phyloP scores from a whole-genome alignment of 2,329 filamentous ascomycete species.

The Magnaporthiopsis rhizophila region DNA sequence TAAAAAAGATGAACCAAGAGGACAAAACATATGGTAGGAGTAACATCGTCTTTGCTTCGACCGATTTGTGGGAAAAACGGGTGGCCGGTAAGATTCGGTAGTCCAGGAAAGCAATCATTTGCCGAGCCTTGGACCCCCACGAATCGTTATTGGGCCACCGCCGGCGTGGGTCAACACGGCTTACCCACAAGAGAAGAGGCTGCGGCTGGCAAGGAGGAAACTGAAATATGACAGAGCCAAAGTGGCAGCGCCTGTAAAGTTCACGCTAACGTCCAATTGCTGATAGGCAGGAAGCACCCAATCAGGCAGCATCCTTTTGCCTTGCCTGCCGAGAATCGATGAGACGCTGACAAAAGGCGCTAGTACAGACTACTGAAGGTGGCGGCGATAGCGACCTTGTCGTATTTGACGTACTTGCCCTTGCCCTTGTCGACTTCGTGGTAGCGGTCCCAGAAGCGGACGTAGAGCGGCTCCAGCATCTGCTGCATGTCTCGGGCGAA shows the following conservation, averaged over 20 bases:
- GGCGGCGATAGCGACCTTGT: conserved; percentile 71
- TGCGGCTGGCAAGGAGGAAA: background rate
- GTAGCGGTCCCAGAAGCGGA: conserved; percentile 93
- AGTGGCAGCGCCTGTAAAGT: background rate
- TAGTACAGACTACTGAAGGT: conserved; percentile 49
- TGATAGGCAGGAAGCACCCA: too few species aligned
- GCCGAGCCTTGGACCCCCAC: background rate
- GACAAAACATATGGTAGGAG: too few species aligned
- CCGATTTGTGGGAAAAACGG: background rate
- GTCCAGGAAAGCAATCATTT: background rate
- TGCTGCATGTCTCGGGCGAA: conserved; percentile 79
- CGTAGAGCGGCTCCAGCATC: conserved; percentile 90
- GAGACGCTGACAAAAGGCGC: background rate
- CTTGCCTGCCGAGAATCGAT: too few species aligned
- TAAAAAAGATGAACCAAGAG: background rate
- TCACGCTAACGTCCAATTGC: too few species aligned
- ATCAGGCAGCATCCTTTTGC: too few species aligned
- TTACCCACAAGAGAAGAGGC: background rate
- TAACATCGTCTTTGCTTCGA: too few species aligned
- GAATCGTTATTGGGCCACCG: background rate
- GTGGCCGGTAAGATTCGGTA: background rate
- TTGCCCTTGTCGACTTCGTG: conserved; percentile 97
- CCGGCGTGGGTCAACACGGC: background rate
- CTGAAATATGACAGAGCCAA: background rate
- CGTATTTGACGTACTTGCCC: conserved; percentile 97